Evolutionary conservation across 331 rosid species (phyloP).

Genomic region (Arachis monticola): DNA sequence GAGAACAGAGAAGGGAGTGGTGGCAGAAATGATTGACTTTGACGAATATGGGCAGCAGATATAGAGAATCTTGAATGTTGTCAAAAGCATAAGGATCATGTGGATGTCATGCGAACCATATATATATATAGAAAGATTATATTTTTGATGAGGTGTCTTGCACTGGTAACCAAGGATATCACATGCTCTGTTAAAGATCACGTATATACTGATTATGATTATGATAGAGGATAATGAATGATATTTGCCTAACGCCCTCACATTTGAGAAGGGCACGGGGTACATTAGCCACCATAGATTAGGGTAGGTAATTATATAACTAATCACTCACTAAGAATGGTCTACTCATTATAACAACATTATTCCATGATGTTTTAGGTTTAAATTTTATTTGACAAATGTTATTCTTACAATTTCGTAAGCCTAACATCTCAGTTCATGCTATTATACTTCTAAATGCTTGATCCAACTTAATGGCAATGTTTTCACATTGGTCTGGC

Average conservation of each 20-base stretch:
- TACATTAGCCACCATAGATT: slow-evolving; percentile 14
- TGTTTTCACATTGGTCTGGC: not conserved
- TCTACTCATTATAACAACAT: too few relatives aligned
- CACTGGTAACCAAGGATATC: slow-evolving; percentile 27
- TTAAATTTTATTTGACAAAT: too few relatives aligned
- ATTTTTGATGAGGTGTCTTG: slow-evolving; percentile 38
- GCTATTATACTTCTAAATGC: too few relatives aligned
- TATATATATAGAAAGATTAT: not conserved
- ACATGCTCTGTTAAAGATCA: slow-evolving; percentile 40
- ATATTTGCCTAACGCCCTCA: slow-evolving; percentile 30
- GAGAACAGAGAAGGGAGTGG: slow-evolving; percentile 5
- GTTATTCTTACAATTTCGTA: too few relatives aligned
- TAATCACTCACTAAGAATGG: too few relatives aligned
- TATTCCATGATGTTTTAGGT: too few relatives aligned
- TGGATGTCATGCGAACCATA: slow-evolving; percentile 7
- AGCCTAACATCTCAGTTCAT: too few relatives aligned
- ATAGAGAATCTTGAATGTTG: slow-evolving; percentile 32
- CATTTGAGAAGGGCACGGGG: slow-evolving; percentile 21
- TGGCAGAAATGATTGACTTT: slow-evolving; percentile 38
- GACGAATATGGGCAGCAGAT: slow-evolving; percentile 31
- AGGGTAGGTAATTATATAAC: slow-evolving; percentile 3
- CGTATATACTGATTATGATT: not conserved
- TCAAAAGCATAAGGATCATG: slow-evolving; percentile 7
- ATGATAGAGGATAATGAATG: slow-evolving; percentile 29
- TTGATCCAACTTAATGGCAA: too few relatives aligned